Evolutionary conservation across 2,329 filamentous ascomycete species (phyloP).

Genomic region (Colletotrichum sp.): DNA sequence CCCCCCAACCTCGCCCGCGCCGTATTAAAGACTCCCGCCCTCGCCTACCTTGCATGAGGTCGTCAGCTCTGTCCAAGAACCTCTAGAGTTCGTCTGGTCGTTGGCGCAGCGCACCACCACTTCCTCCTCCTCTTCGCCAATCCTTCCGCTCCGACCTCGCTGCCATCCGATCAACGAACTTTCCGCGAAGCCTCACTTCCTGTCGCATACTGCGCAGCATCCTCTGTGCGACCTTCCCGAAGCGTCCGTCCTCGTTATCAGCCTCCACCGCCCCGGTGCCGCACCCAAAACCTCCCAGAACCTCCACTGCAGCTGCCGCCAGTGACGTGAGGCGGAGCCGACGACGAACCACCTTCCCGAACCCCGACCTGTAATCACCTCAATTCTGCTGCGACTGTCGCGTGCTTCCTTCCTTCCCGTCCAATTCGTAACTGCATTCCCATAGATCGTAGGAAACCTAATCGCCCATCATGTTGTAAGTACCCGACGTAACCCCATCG

Average conservation of each 20-base stretch:
- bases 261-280: not conserved
- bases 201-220: not conserved
- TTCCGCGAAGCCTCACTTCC: not conserved
- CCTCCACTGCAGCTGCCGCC: not conserved
- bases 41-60: not conserved
- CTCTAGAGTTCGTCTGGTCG: conserved; percentile 13
- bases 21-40: conserved; percentile 7
- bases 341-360: conserved; percentile 1
- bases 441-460: not conserved
- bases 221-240: not conserved
- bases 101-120: not conserved
- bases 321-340: conserved; percentile 18
- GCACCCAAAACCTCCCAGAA: not conserved
- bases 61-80: not conserved
- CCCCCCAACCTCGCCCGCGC: not conserved
- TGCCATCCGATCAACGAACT: not conserved
- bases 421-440: not conserved
- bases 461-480: conserved; percentile 20
- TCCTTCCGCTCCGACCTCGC: not conserved
- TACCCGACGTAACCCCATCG: not conserved
- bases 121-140: not conserved
- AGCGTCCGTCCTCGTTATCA: not conserved
- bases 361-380: not conserved
- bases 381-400: not conserved
- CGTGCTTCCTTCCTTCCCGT: not conserved